Evolutionary conservation across 305 asterid species (phyloP), one percentile per base, ranked within the genome.

Genomic region (Fraxinus platypoda): DNA sequence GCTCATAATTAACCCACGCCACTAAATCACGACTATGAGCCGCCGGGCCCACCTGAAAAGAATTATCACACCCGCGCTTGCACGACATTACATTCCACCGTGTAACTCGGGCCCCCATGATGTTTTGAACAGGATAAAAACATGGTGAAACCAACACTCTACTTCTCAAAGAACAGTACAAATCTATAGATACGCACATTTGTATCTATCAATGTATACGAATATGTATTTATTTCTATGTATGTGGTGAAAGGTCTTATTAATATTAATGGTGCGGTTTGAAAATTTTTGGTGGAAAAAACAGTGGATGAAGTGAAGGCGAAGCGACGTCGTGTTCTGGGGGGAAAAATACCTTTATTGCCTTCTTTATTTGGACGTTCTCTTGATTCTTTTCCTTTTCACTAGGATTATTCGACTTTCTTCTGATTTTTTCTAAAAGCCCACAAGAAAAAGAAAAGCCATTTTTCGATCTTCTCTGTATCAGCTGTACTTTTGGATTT

Each of bases 381-480:
- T 74, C 84, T 86, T 88, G 85, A 90, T 91, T 89, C 92, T 12
- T 92, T 91, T 82, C 94, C 85, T 88, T 90, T 85, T 30, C 15
- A 6, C 19, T 12, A 26, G 79, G 77, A 75, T 86, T 77, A 46
- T 84, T 84, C 77, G 84, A 84, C 81, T 84, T 88, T 83, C 75
- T 74, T 86, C 76, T 78, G 68, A 52, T 84, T 78, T 15, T 35
- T 59, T 49, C 81, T 35, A 85, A 87, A 83, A 90, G 76, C 46
- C 43, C 68, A 80, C 21, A 33, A 81, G 33, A 28, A 37, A 28
- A 28, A 82, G 28, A 85, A 79, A 81, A 78, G 62, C 74, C 31
- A 37, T 79, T 57, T 74, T 82, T 83, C 35, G 78, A 30, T 57
- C 33, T 49, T 77, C 73, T 77, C 79, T 80, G 37, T 74, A 17